Evolutionary conservation across 2,329 filamentous ascomycete species (phyloP).

Genomic region (Penicillium sp.): DNA sequence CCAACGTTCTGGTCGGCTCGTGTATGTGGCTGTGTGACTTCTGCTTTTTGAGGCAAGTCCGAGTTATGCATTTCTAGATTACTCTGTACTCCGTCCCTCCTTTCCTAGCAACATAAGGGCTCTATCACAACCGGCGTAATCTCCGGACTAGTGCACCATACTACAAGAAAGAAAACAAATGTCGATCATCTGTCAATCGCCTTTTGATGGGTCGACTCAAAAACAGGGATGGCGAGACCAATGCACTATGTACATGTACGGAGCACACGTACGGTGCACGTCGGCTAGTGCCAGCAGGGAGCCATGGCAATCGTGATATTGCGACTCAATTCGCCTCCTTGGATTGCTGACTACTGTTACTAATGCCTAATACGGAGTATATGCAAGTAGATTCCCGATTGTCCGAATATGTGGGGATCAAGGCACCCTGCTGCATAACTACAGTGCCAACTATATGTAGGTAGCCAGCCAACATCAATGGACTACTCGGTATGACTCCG

Average conservation of each 20-base stretch:
- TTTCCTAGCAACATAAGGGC: background rate
- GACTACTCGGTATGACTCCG: background rate
- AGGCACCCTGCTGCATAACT: background rate
- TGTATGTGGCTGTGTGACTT: slow-evolving; percentile 3
- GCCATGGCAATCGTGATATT: background rate
- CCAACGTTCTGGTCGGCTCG: slow-evolving; percentile 6
- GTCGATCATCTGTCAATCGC: background rate
- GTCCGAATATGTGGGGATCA: background rate
- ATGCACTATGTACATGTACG: background rate
- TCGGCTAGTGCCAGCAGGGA: background rate
- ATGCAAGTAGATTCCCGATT: background rate
- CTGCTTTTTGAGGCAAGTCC: background rate
- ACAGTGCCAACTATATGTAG: background rate
- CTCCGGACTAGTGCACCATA: background rate
- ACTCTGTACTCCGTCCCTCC: background rate
- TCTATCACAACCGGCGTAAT: background rate
- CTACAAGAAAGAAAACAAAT: background rate
- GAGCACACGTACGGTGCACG: background rate
- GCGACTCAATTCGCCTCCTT: background rate
- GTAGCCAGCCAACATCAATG: background rate
- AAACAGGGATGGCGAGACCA: background rate
- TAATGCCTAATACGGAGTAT: background rate
- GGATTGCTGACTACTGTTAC: background rate
- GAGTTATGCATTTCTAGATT: background rate
- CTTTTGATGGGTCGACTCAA: background rate